Conservation (phyloP, 345 rosid genomes). For the Schrenkiella parvula region DNA sequence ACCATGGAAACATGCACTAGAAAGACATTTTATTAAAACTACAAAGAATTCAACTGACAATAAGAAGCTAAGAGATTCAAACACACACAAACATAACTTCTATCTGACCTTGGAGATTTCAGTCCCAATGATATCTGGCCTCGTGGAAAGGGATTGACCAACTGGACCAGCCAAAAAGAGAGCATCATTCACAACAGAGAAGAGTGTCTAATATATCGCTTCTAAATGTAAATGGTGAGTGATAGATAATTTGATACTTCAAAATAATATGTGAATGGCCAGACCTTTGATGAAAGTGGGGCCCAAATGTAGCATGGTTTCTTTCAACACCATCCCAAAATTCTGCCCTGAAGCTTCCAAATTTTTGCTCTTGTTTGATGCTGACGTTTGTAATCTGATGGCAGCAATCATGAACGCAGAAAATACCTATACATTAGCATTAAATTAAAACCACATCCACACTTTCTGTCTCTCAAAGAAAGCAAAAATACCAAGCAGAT, state of each 20-base stretch:
- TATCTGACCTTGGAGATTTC: conserved; percentile 81
- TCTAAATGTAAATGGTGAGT: conserved; percentile 19
- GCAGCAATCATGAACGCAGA: conserved; percentile 65
- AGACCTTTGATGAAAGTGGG: conserved; percentile 97
- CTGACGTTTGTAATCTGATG: conserved; percentile 56
- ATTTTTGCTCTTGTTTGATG: conserved; percentile 33
- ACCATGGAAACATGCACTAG: background rate
- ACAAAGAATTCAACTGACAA: background rate
- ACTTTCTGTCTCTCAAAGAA: background rate
- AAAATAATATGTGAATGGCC: conserved; percentile 4
- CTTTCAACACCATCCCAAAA: conserved; percentile 79
- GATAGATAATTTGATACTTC: conserved; percentile 18
- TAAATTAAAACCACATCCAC: conserved; percentile 13
- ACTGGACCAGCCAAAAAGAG: conserved; percentile 68
- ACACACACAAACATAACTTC: background rate
- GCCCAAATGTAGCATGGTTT: conserved; percentile 78
- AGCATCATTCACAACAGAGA: conserved; percentile 30
- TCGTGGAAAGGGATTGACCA: conserved; percentile 96
- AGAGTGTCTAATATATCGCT: conserved; percentile 33
- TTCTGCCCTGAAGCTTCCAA: conserved; percentile 49
- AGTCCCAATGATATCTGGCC: conserved; percentile 90
- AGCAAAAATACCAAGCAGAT: conserved; percentile 4
- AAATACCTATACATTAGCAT: conserved; percentile 50
- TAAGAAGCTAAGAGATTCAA: background rate
- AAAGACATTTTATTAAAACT: background rate